Evolutionary conservation across 2,329 filamentous ascomycete genomes (phyloP).

Genomic region (Fusarium chaquense): DNA sequence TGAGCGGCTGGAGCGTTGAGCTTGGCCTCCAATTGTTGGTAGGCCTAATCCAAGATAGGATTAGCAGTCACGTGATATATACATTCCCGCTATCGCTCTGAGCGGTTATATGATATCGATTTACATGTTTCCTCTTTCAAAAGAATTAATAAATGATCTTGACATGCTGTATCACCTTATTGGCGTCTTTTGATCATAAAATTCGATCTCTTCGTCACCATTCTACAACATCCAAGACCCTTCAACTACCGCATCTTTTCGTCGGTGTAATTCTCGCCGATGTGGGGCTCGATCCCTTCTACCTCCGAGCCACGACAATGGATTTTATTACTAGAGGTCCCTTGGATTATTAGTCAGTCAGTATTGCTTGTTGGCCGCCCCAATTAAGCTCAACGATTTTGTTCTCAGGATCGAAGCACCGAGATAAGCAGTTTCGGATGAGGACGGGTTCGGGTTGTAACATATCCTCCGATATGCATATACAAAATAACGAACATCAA

Average conservation of each 20-base stretch:
- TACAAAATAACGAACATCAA: neutral
- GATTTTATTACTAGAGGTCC: constrained; percentile 24
- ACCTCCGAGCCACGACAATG: constrained; percentile 45
- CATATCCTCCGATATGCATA: neutral
- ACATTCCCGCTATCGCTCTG: neutral
- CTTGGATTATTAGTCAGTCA: constrained; percentile 10
- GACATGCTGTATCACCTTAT: fast-evolving
- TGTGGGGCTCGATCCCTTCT: constrained; percentile 40
- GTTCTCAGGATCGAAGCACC: neutral
- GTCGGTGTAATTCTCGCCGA: constrained; percentile 38
- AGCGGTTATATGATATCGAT: neutral
- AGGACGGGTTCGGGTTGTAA: no score
- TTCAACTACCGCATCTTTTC: constrained; percentile 22
- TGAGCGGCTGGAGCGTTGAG: constrained; percentile 56
- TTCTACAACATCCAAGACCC: constrained; percentile 4
- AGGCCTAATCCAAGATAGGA: constrained; percentile 47
- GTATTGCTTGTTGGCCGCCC: constrained; percentile 15
- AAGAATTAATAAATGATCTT: neutral
- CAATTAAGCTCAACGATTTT: constrained; percentile 32
- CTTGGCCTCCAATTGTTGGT: constrained; percentile 54
- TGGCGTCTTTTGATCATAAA: neutral
- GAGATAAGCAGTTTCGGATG: neutral
- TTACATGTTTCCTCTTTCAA: neutral
- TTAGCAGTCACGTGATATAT: constrained; percentile 46
- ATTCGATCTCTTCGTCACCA: neutral